Base-by-base conservation (phyloP, 139 green algal species). In the Coelastrella sp. region DNA sequence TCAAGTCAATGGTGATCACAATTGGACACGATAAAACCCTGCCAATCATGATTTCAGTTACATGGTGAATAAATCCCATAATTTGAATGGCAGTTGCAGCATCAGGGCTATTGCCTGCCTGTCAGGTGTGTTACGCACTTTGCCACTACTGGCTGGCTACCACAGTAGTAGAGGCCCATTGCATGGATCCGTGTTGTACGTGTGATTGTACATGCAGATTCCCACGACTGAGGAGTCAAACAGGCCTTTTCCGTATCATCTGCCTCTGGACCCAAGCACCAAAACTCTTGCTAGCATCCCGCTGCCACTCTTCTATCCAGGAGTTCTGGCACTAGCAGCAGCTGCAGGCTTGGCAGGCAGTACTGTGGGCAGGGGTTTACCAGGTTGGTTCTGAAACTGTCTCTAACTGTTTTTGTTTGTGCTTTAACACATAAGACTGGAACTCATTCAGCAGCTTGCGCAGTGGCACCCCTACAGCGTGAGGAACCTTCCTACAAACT, bases 261-360 rank as follows among this genome's bases (percentile, higher is more conserved):
- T 88, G 65, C 89, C 92, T 0, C 94, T 97, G 94, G 93, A 97
- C 59, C 90, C 92, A 15, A 70, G 94, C 82, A 95, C 96, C 66
- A 82, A 89, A n/a, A 35, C 88, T 6, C 93, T 98, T 7, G 91
- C 93, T 12, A 88, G 82, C 66, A 90, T 98, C 15, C 95, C 96
- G 9, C 84, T 92, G 8, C 35, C 92, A 0, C 89, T 95, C 14
- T 94, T 97, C 15, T 97, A 96, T 90, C 92, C 93, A 24, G 80
- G 90, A n/a, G 92, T 96, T 15, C 79, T 92, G 0, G 92, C 90
- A 0, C 79, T 96, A 24, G 89, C 95, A 24, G 94, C 91, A n/a
- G 92, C 76, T 35, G 92, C 88, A 74, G 95, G 80, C 8, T 75
- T 88, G 7, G 49, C 82, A 4, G 95, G 95, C 27, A 85, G 78